Percentiles rank a stretch among this genome's conserved stretches.
phyloP scores from a whole-genome alignment of 805 yeast species.

The Yarrowia hollandica region DNA sequence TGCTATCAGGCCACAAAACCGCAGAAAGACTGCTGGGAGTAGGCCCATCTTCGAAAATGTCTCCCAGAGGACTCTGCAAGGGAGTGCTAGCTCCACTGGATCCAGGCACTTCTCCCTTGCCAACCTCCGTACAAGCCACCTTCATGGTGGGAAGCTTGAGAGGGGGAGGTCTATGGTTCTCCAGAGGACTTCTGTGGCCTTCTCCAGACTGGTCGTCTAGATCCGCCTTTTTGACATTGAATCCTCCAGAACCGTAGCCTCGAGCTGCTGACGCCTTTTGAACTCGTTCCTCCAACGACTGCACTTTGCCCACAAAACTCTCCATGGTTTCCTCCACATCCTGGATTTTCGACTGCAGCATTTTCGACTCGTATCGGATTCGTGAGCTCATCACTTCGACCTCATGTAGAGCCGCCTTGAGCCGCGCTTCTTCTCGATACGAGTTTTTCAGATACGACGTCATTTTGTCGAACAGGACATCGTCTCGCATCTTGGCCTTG shows the following conservation, averaged over 20 bases:
- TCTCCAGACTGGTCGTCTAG: not conserved
- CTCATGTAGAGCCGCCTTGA: constrained; percentile 31
- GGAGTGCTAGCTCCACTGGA: not conserved
- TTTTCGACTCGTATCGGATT: constrained; percentile 63
- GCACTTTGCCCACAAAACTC: constrained; percentile 46
- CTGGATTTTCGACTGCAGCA: constrained; percentile 58
- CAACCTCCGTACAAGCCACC: constrained; percentile 5
- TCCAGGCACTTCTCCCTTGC: not conserved
- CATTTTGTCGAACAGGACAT: constrained; percentile 19
- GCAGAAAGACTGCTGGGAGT: not conserved
- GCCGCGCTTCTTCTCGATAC: constrained; percentile 20
- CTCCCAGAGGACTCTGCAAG: not conserved
- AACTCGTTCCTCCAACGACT: constrained; percentile 19
- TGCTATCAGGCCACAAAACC: constrained; percentile 1
- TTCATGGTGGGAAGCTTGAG: constrained; percentile 2
- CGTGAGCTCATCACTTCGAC: constrained; percentile 36
- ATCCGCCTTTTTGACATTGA: not conserved
- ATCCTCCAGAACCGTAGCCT: constrained; percentile 5
- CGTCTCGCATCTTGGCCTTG: constrained; percentile 14
- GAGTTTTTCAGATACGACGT: constrained; percentile 28
- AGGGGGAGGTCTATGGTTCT: constrained; percentile 5
- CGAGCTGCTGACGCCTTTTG: constrained; percentile 1
- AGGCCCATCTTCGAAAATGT: constrained; percentile 13
- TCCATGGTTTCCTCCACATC: constrained; percentile 66
- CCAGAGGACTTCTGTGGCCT: not conserved